Evolutionary conservation across 1,284 basidiomycete genomes (phyloP).

Genomic region (Tylopilus sp.): DNA sequence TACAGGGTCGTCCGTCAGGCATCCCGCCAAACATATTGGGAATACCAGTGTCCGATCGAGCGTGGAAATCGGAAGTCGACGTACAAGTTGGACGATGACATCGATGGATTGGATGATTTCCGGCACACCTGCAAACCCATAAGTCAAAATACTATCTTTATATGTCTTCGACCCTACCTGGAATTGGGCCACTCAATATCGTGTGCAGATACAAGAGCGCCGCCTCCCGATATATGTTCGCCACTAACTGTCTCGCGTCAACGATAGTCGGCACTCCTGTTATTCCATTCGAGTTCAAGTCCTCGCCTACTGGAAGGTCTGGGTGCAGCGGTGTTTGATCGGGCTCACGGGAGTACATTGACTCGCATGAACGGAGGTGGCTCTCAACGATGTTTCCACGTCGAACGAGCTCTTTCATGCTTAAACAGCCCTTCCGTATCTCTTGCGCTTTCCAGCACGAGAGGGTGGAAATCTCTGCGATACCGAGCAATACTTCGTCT

Average conservation of each 20-base stretch:
- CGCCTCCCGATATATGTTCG: conserved; percentile 63
- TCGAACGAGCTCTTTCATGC: conserved; percentile 64
- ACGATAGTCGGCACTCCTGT: conserved; percentile 30
- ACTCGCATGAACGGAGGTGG: conserved; percentile 44
- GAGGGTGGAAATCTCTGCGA: conserved; percentile 71
- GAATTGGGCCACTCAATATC: conserved; percentile 61
- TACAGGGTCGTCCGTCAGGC: conserved; percentile 61
- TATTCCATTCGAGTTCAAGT: conserved; percentile 24
- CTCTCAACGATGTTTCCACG: conserved; percentile 65
- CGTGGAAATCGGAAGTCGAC: conserved; percentile 51
- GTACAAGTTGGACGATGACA: conserved; percentile 49
- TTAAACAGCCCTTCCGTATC: conserved; percentile 57
- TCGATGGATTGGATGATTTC: conserved; percentile 62
- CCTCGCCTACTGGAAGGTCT: conserved; percentile 35
- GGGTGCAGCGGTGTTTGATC: conserved; percentile 40
- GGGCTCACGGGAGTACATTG: conserved; percentile 26
- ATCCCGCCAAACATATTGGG: conserved; percentile 68
- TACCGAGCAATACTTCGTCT: conserved; percentile 67
- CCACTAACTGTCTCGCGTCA: conserved; percentile 47
- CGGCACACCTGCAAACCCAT: conserved; percentile 53
- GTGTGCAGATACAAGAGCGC: conserved; percentile 68
- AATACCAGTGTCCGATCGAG: conserved; percentile 66
- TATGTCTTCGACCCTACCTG: conserved; percentile 44
- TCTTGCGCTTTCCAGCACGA: conserved; percentile 71
- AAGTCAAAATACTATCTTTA: conserved; percentile 11